Percentiles rank a stretch among this genome's conserved stretches.
Evolutionary conservation across 1,139 yeast genomes (phyloP).

Genomic region (Suhomyces atakaporum): DNA sequence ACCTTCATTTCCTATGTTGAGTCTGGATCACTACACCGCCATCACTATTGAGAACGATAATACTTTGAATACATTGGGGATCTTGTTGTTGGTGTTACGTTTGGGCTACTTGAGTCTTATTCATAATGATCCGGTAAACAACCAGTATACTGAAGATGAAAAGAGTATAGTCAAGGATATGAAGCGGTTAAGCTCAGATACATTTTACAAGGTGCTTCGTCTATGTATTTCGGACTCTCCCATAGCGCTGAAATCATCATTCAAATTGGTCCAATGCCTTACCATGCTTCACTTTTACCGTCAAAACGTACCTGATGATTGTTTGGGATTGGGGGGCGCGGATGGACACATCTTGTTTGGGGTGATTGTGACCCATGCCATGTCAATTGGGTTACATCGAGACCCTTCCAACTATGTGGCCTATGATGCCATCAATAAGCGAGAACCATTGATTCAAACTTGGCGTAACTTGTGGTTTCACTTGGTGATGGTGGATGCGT

Average conservation of each 20-base stretch:
- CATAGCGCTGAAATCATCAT: constrained; percentile 32
- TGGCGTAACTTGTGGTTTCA: constrained; percentile 47
- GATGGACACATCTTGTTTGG: constrained; percentile 46
- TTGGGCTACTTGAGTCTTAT: constrained; percentile 45
- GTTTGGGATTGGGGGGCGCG: constrained; percentile 47
- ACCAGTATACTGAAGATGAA: constrained; percentile 34
- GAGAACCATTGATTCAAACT: constrained; percentile 27
- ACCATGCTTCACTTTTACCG: constrained; percentile 39
- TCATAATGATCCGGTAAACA: constrained; percentile 36
- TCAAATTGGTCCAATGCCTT: constrained; percentile 47
- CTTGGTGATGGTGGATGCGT: constrained; percentile 34
- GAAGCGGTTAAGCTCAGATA: constrained; percentile 26
- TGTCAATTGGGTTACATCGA: constrained; percentile 46
- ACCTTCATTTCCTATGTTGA: constrained; percentile 29
- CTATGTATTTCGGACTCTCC: constrained; percentile 37
- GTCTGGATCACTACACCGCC: constrained; percentile 20
- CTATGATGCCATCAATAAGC: constrained; percentile 34
- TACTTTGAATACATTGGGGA: constrained; percentile 36
- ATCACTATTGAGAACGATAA: constrained; percentile 33
- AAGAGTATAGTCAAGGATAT: constrained; percentile 27
- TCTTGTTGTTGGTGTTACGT: constrained; percentile 33
- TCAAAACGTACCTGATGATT: constrained; percentile 44
- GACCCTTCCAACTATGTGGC: constrained; percentile 40
- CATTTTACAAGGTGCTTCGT: constrained; percentile 28
- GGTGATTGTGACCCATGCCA: constrained; percentile 40